phyloP scores from a whole-genome alignment of 2,329 filamentous ascomycete genomes.

The Colletotrichum falcatum region DNA sequence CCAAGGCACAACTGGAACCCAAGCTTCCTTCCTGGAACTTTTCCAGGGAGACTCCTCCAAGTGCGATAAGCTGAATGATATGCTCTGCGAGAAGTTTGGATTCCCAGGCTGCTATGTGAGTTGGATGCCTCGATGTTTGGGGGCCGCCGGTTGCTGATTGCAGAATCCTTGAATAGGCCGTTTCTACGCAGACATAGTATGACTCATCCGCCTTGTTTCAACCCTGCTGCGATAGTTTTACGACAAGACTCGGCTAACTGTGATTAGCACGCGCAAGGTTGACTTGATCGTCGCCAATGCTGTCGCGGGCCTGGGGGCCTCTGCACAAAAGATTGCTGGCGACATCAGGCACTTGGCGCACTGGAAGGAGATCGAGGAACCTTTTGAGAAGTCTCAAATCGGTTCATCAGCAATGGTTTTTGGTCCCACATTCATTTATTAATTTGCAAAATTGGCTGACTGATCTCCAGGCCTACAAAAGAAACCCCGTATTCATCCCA shows the following conservation, averaged over 20 bases:
- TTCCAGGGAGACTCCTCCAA: not conserved
- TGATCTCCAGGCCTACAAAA: not conserved
- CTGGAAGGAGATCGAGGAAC: not conserved
- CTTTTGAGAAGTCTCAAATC: not conserved
- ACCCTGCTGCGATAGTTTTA: too few relatives aligned
- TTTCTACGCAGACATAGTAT: too few relatives aligned
- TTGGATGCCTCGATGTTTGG: too few relatives aligned
- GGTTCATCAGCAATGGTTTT: not conserved
- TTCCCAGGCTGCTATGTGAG: slow-evolving; percentile 61
- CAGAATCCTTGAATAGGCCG: too few relatives aligned
- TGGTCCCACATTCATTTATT: not conserved
- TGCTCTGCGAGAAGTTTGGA: slow-evolving; percentile 66
- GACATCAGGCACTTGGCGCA: not conserved
- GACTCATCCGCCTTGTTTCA: too few relatives aligned
- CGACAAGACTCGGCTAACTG: too few relatives aligned
- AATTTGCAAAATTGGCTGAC: too few relatives aligned
- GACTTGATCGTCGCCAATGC: not conserved
- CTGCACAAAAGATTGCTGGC: not conserved
- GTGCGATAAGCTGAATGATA: slow-evolving; percentile 63
- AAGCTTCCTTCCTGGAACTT: not conserved
- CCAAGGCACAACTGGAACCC: not conserved
- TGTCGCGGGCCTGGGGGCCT: not conserved
- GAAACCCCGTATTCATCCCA: not conserved
- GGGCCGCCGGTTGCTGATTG: too few relatives aligned
- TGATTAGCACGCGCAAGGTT: too few relatives aligned